phyloP scores from a whole-genome alignment of 305 asterid genomes.

The Lippia alba region DNA sequence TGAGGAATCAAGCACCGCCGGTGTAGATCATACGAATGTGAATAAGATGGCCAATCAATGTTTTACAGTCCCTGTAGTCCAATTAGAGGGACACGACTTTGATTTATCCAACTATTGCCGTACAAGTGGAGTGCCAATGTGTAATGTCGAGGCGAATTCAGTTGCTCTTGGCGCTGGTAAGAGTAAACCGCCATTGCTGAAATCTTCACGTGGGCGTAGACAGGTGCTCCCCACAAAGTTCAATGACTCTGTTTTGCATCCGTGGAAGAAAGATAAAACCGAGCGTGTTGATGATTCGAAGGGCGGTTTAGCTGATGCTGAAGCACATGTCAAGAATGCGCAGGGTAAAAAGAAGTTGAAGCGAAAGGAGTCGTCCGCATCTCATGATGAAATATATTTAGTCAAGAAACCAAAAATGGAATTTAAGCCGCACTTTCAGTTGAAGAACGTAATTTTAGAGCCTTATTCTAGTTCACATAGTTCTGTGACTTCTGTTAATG shows the following conservation, averaged over 20 bases:
- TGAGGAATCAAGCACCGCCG: conserved; percentile 42
- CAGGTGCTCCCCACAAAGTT: conserved; percentile 68
- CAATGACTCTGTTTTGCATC: conserved; percentile 66
- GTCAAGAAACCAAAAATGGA: conserved; percentile 49
- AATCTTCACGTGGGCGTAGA: conserved; percentile 78
- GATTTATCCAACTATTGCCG: conserved; percentile 43
- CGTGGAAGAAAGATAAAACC: conserved; percentile 68
- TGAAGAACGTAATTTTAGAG: conserved; percentile 48
- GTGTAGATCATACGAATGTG: conserved; percentile 35
- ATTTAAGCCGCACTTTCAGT: conserved; percentile 37
- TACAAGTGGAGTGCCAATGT: conserved; percentile 33
- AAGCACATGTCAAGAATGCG: conserved; percentile 30
- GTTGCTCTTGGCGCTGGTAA: conserved; percentile 33
- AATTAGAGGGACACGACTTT: conserved; percentile 48
- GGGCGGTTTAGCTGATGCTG: conserved; percentile 39
- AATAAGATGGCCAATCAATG: conserved; percentile 35
- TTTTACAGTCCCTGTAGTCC: conserved; percentile 53
- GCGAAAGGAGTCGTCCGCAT: conserved; percentile 42
- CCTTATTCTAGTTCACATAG: conserved; percentile 57
- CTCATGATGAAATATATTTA: conserved; percentile 38
- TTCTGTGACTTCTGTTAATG: conserved; percentile 58
- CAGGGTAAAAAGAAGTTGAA: conserved; percentile 49
- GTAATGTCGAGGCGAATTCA: conserved; percentile 39
- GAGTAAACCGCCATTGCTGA: conserved; percentile 66
- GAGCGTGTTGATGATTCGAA: conserved; percentile 39